These are phyloP conservation scores for Cryphonectria radicalis DNA, from an alignment of 2,329 filamentous ascomycete species.

Conservation along the genomic window DNA sequence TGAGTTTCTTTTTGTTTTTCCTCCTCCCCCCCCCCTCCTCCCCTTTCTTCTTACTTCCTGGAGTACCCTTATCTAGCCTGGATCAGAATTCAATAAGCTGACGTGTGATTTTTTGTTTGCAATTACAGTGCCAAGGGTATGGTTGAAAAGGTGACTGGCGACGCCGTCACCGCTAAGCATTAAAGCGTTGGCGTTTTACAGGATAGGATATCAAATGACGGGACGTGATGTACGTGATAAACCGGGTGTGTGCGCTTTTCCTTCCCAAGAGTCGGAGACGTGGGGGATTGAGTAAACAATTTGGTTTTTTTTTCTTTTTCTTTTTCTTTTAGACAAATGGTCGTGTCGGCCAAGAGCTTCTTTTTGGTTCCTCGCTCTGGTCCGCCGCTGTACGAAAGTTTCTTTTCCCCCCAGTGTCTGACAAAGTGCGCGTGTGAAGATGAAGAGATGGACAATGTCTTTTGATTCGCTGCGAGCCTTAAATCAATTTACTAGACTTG, in stretches of 20 bases:
- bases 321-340: background rate
- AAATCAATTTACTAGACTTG: background rate
- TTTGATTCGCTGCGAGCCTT: background rate
- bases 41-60: slow-evolving; percentile 18
- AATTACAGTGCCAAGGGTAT: slow-evolving; percentile 65
- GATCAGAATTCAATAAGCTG: background rate
- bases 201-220: background rate
- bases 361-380: background rate
- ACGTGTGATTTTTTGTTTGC: slow-evolving; percentile 26
- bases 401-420: background rate
- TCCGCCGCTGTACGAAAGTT: background rate
- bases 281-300: background rate
- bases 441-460: background rate
- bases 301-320: background rate
- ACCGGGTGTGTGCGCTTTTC: background rate
- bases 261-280: background rate
- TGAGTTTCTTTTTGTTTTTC: slow-evolving; percentile 54
- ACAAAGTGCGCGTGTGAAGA: background rate
- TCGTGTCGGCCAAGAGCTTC: background rate
- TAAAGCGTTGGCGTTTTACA: slow-evolving; percentile 50
- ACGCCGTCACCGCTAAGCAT: slow-evolving; percentile 69
- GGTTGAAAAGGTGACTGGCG: slow-evolving; percentile 69
- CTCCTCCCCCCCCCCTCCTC: background rate
- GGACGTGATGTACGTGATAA: background rate
- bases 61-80: background rate